Percentiles rank a stretch among this genome's conserved stretches.
These are phyloP conservation scores for Chlamydomonas incerta DNA, from an alignment of 139 green algal genomes.

Conservation along the genomic window DNA sequence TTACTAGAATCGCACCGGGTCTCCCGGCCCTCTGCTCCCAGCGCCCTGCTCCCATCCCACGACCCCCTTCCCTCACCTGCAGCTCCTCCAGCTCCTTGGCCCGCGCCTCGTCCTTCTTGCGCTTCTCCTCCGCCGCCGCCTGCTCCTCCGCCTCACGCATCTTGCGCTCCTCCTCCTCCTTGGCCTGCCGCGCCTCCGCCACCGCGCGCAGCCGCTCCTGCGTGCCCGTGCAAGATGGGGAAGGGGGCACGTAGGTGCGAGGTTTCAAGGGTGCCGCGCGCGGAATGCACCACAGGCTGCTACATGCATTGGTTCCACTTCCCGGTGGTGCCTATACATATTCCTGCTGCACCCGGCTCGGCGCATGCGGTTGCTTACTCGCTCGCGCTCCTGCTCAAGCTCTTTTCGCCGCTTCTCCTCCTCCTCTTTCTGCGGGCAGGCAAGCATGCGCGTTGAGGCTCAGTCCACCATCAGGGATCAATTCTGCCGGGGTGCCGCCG, in stretches of 20 bases:
- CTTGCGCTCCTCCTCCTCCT: slow-evolving; percentile 40
- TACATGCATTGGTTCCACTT: no score
- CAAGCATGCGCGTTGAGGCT: no score
- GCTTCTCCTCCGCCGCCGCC: slow-evolving; percentile 29
- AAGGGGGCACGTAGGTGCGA: no score
- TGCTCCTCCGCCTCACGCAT: slow-evolving; percentile 45
- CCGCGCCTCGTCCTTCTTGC: slow-evolving; percentile 27
- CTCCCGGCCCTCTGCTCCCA: no score
- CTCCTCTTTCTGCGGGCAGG: slow-evolving; percentile 21
- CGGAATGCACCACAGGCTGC: no score
- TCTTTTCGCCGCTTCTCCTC: slow-evolving; percentile 43
- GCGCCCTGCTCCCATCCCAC: no score
- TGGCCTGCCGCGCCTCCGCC: slow-evolving; percentile 32
- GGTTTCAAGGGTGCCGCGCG: no score
- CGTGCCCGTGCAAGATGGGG: not conserved
- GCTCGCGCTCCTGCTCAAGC: slow-evolving; percentile 36
- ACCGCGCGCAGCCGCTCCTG: slow-evolving; percentile 27
- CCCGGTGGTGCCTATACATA: no score
- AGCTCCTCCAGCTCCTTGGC: slow-evolving; percentile 40
- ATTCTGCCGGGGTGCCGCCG: no score
- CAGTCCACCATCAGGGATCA: no score
- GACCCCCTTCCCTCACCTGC: not conserved
- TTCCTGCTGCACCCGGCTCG: no score
- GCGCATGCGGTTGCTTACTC: not conserved
- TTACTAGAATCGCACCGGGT: no score